phyloP scores from a whole-genome alignment of 2,329 filamentous ascomycete genomes.

The Venturia asperata region DNA sequence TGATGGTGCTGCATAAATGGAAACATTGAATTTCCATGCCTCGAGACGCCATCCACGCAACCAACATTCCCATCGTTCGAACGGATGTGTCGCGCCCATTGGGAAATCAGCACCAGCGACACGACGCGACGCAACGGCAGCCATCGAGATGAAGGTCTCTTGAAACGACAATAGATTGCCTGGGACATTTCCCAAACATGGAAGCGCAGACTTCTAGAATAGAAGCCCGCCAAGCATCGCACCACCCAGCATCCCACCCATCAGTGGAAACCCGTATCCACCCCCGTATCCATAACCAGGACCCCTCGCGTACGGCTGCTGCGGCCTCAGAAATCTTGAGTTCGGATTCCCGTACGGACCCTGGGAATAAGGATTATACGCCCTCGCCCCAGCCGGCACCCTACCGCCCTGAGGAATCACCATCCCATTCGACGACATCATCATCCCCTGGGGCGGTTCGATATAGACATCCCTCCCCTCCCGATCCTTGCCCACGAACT shows the following conservation, averaged over 20 bases:
- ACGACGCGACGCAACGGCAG: not conserved
- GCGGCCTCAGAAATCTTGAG: conserved; percentile 44
- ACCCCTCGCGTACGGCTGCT: conserved; percentile 41
- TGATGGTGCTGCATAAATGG: too few relatives aligned
- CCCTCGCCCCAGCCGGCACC: conserved; percentile 30
- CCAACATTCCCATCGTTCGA: too few relatives aligned
- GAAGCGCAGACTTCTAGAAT: conserved; percentile 16
- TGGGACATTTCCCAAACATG: not conserved
- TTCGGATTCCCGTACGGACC: conserved; percentile 43
- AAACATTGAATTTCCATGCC: too few relatives aligned
- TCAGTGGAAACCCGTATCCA: conserved; percentile 40
- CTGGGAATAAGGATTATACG: conserved; percentile 41
- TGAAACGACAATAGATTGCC: not conserved
- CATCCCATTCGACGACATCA: conserved; percentile 1
- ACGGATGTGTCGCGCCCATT: not conserved
- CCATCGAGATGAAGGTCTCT: not conserved
- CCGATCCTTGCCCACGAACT: conserved; percentile 47
- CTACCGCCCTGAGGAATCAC: not conserved
- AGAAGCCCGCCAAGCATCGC: conserved; percentile 41
- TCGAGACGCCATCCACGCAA: too few relatives aligned
- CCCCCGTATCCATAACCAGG: conserved; percentile 40
- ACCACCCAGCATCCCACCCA: conserved; percentile 42
- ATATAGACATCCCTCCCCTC: conserved; percentile 52
- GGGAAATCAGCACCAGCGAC: not conserved
- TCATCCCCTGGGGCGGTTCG: conserved; percentile 43